phyloP scores from a whole-genome alignment of 108 stramenopile species.

The Cyclotella baltica region DNA sequence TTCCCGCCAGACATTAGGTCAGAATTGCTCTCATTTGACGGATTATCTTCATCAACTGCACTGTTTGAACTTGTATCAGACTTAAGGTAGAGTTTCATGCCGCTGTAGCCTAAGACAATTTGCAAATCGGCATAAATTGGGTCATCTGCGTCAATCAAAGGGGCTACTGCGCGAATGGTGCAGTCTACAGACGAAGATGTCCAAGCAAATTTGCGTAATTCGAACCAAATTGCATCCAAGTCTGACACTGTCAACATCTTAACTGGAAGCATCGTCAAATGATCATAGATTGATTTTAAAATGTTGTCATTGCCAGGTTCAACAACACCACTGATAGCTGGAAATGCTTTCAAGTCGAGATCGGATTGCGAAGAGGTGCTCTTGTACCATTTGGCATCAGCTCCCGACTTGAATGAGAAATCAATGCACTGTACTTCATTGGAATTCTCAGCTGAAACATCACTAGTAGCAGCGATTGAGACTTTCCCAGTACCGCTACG shows the following conservation, averaged over 20 bases:
- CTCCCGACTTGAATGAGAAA: constrained; percentile 17
- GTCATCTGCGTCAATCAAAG: not conserved
- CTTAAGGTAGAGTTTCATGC: not conserved
- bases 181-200: constrained; percentile 18
- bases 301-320: not conserved
- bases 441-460: not conserved
- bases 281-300: not conserved
- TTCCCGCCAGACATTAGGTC: not conserved
- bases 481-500: constrained; percentile 32
- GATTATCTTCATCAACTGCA: not conserved
- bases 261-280: not conserved
- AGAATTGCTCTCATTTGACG: too few relatives aligned
- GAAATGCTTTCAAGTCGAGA: constrained; percentile 24
- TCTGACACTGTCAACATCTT: constrained; percentile 21
- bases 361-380: not conserved
- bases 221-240: constrained; percentile 4
- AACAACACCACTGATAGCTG: not conserved
- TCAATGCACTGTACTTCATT: constrained; percentile 4
- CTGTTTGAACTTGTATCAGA: not conserved
- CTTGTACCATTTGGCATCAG: constrained; percentile 31
- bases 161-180: constrained; percentile 4
- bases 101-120: not conserved
- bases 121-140: not conserved
- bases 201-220: constrained; percentile 22
- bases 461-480: constrained; percentile 15